Evolutionary conservation across 768 basidiomycete genomes (phyloP), one percentile per base, ranked within the genome.

Genomic region (Podaxis sp.): DNA sequence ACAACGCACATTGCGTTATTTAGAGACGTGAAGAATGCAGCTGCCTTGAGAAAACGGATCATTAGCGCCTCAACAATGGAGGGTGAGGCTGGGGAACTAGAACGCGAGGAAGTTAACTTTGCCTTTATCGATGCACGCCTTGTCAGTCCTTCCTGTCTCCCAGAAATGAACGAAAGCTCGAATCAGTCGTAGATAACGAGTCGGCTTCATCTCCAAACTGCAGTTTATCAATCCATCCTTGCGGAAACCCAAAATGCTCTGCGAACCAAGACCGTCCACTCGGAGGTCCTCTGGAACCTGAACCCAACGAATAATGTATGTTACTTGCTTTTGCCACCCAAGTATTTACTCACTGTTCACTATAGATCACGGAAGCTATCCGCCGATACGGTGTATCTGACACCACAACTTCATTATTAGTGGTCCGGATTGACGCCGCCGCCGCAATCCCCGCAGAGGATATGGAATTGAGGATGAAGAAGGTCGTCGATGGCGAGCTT

Each of bases 61-160:
- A 79, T 95, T 53, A 74, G 75, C 5, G 94, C 94, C 0, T 82
- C 91, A 2, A 81, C 79, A 9, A 73, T 83, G 46, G 70, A 77
- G 16, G 90, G 88, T 0, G 71, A 71, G 1, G 78, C 80, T 5
- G 92, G 93, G 18, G 84, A 91, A 27, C 67, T 65, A 13, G 89
- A 91, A 66, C 82, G 92, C 55, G 84, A 84, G 28, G 82, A 83
- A n/a, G 82, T 97, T 65, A 92, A 95, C 67, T 97, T 91, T 74
- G 90, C 91, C 0, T 98, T 98, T 72, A 78, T 98, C 68, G 90
- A 98, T 70, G 93, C 91, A 21, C 79, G 78, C 37, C 82, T 93
- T 68, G 94, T 96, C 63, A 62, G 90, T 73, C 53, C 27, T 35
- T 40, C 55, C 63, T 55, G 46, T 64, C 62, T 44, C 57, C 47